Conservation (phyloP, 2,329 filamentous ascomycete species). For the Blastomyces parvus region DNA sequence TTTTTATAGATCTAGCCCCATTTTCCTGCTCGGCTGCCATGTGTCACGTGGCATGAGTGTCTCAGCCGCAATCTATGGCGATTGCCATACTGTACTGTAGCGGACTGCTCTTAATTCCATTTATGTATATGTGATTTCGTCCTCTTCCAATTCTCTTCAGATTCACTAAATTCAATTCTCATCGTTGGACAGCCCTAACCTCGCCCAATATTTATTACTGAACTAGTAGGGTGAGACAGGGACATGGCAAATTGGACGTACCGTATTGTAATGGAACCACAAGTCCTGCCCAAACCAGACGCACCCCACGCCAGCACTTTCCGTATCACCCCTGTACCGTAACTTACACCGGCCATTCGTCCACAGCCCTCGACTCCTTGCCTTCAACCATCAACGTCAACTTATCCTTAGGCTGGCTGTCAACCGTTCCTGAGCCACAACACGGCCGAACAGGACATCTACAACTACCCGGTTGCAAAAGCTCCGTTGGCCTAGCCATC, state of each 20-base stretch:
- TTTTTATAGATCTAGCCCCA: slow-evolving; percentile 1
- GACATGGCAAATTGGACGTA: background rate
- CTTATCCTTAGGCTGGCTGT: background rate
- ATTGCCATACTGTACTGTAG: too few species aligned
- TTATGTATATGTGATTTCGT: background rate
- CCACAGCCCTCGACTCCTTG: background rate
- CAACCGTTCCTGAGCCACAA: background rate
- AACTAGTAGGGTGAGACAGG: background rate
- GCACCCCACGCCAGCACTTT: background rate
- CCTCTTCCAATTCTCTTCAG: background rate
- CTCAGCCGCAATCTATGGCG: background rate
- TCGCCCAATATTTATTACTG: background rate
- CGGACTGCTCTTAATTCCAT: background rate
- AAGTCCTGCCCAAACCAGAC: background rate
- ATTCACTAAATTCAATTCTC: background rate
- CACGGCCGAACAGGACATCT: background rate
- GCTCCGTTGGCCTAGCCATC: background rate
- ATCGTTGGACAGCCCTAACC: background rate
- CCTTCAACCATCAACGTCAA: background rate
- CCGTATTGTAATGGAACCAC: background rate
- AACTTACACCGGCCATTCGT: slow-evolving; percentile 3
- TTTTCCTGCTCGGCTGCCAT: background rate
- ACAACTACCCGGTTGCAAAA: background rate
- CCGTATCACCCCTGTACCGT: background rate
- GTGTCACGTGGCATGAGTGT: background rate